These are phyloP conservation scores for Penicillium argentinense DNA, from an alignment of 495 filamentous ascomycete species.

Conservation along the genomic window DNA sequence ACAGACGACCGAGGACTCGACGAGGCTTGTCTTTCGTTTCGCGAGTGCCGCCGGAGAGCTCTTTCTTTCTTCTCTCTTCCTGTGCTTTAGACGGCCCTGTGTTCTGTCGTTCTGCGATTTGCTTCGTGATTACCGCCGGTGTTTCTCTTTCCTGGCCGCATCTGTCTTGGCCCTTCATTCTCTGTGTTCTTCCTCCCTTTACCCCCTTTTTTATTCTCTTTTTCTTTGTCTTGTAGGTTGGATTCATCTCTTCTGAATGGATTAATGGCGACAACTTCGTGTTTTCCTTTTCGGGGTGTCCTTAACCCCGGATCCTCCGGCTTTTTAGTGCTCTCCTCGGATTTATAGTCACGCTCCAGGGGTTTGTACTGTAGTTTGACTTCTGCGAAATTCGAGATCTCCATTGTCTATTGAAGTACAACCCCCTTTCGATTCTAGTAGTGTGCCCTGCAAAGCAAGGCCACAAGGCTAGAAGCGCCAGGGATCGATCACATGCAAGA, in stretches of 20 bases:
- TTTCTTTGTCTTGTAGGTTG: slow-evolving; percentile 39
- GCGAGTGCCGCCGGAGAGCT: slow-evolving; percentile 18
- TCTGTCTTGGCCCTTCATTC: slow-evolving; percentile 32
- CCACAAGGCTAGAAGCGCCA: not conserved
- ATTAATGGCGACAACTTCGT: slow-evolving; percentile 45
- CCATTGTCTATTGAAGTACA: too few species aligned
- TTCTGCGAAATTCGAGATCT: too few species aligned
- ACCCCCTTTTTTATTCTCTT: slow-evolving; percentile 15
- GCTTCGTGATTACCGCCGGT: slow-evolving; percentile 30
- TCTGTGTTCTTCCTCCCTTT: slow-evolving; percentile 19
- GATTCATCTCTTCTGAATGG: slow-evolving; percentile 43
- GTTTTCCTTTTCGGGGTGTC: slow-evolving; percentile 6
- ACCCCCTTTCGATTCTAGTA: too few species aligned
- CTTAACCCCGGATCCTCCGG: not conserved
- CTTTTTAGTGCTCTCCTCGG: not conserved
- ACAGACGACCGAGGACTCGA: slow-evolving; percentile 11
- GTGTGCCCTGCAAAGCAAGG: slow-evolving; percentile 4
- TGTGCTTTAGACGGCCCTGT: slow-evolving; percentile 43
- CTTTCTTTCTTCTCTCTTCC: slow-evolving; percentile 25
- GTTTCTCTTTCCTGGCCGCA: slow-evolving; percentile 27
- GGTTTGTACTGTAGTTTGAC: too few species aligned
- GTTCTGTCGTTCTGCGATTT: slow-evolving; percentile 29
- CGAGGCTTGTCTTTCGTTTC: slow-evolving; percentile 18
- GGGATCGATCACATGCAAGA: slow-evolving; percentile 10
- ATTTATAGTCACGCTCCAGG: too few species aligned